Percentiles rank a stretch among this genome's conserved stretches.
Evolutionary conservation across 495 filamentous ascomycete genomes (phyloP).

Genomic region (Podospora sp.): DNA sequence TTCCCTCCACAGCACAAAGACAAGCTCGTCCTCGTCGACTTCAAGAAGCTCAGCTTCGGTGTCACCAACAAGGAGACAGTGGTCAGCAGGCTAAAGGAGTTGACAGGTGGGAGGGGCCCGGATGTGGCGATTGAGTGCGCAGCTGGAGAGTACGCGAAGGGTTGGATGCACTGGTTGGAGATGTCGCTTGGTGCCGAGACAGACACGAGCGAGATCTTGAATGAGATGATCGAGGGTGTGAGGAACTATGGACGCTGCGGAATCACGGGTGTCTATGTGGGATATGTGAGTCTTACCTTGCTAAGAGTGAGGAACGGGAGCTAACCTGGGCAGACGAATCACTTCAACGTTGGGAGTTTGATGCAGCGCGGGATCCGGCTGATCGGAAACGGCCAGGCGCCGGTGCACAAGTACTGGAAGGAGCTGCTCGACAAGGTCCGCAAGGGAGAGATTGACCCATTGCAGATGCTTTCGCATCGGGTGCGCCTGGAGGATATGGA

Average conservation of each 20-base stretch:
- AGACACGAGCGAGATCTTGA: conserved; percentile 83
- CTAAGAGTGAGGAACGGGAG: background rate
- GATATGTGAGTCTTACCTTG: conserved; percentile 59
- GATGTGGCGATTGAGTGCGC: conserved; percentile 85
- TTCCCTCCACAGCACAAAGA: conserved; percentile 50
- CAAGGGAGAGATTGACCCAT: conserved; percentile 70
- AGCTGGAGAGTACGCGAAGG: conserved; percentile 83
- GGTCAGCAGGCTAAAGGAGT: conserved; percentile 70
- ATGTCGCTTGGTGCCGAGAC: conserved; percentile 74
- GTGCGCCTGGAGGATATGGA: conserved; percentile 74
- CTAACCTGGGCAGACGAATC: conserved; percentile 69
- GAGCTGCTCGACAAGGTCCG: conserved; percentile 70
- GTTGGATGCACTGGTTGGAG: conserved; percentile 79
- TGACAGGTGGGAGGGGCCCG: conserved; percentile 64
- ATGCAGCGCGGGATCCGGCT: conserved; percentile 87
- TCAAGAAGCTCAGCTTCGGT: conserved; percentile 49
- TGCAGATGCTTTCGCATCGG: conserved; percentile 79
- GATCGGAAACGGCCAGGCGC: conserved; percentile 82
- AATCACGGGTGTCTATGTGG: conserved; percentile 81
- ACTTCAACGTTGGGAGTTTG: conserved; percentile 81
- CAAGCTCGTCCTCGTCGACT: conserved; percentile 50
- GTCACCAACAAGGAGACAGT: conserved; percentile 60
- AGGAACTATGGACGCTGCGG: conserved; percentile 74
- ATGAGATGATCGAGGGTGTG: conserved; percentile 83
- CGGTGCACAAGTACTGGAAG: conserved; percentile 83